Evolutionary conservation across 2,329 filamentous ascomycete species (phyloP).

Genomic region (Salinomyces thailandicus): DNA sequence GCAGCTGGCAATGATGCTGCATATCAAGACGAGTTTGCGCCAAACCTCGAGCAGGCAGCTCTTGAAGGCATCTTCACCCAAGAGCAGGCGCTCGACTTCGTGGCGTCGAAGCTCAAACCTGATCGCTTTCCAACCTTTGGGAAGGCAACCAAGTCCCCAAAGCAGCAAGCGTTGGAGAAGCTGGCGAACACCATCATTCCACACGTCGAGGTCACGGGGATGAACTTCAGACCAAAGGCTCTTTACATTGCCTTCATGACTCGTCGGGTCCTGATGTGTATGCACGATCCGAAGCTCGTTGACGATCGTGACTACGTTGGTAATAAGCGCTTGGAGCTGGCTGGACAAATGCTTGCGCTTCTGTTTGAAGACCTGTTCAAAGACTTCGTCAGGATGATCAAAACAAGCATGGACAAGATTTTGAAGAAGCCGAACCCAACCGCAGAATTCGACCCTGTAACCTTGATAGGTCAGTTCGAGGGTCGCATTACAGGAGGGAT

Average conservation of each 20-base stretch:
- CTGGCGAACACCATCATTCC: slow-evolving; percentile 88
- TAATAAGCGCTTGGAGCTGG: slow-evolving; percentile 91
- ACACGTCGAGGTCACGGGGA: slow-evolving; percentile 79
- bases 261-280: slow-evolving; percentile 87
- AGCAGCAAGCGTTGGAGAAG: slow-evolving; percentile 86
- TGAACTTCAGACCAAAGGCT: slow-evolving; percentile 95
- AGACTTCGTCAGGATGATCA: slow-evolving; percentile 79
- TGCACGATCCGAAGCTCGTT: slow-evolving; percentile 77
- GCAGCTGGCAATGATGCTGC: slow-evolving; percentile 76
- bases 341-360: slow-evolving; percentile 84
- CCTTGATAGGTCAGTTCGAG: slow-evolving; percentile 73
- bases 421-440: slow-evolving; percentile 88
- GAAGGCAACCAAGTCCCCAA: slow-evolving; percentile 62
- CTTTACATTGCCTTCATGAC: slow-evolving; percentile 97
- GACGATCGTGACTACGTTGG: slow-evolving; percentile 97
- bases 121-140: slow-evolving; percentile 48
- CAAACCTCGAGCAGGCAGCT: slow-evolving; percentile 89
- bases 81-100: slow-evolving; percentile 88
- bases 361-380: slow-evolving; percentile 98
- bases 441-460: slow-evolving; percentile 75
- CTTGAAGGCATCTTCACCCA: slow-evolving; percentile 82
- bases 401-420: slow-evolving; percentile 88
- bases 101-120: slow-evolving; percentile 80
- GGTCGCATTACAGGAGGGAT: slow-evolving; percentile 85
- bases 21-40: slow-evolving; percentile 89